A percentile compares a stretch with the other conserved stretches of the same genome.
phyloP scores from a whole-genome alignment of 352 stramenopile genomes.

The Blastocystis sp. region DNA sequence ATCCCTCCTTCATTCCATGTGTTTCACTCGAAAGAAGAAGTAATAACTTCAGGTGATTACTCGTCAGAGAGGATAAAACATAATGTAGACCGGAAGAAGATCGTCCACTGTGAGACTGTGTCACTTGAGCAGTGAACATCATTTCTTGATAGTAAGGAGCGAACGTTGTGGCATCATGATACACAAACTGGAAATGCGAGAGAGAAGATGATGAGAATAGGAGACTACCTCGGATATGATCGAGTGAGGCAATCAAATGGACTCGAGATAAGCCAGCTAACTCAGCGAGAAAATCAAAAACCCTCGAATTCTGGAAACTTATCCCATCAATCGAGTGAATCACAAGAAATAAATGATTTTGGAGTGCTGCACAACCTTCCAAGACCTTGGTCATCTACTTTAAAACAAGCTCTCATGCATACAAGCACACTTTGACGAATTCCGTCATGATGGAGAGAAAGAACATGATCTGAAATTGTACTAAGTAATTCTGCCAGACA shows the following conservation, averaged over 20 bases:
- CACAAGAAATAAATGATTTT: neutral
- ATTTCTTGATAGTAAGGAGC: conserved; percentile 26
- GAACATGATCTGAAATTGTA: neutral
- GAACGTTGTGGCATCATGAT: conserved; percentile 24
- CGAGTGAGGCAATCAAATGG: conserved; percentile 24
- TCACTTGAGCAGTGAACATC: neutral
- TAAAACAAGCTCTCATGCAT: neutral
- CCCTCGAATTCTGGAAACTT: neutral
- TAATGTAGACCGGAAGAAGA: neutral
- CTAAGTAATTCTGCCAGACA: neutral
- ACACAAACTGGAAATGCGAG: conserved; percentile 7
- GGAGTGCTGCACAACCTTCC: neutral
- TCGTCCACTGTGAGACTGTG: neutral
- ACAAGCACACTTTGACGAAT: neutral
- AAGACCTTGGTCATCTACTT: neutral
- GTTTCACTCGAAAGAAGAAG: neutral
- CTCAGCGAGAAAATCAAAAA: neutral
- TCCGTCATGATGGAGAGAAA: neutral
- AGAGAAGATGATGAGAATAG: neutral
- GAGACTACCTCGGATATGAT: conserved; percentile 26
- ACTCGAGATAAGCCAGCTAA: neutral
- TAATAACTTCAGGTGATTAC: conserved; percentile 32
- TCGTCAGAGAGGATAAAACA: conserved; percentile 1
- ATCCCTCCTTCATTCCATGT: neutral
- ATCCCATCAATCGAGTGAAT: conserved; percentile 7